A percentile compares a stretch with the other conserved stretches of the same genome.
These are phyloP conservation scores for Prunus padus DNA, from an alignment of 306 rosid genomes.

Conservation along the genomic window DNA sequence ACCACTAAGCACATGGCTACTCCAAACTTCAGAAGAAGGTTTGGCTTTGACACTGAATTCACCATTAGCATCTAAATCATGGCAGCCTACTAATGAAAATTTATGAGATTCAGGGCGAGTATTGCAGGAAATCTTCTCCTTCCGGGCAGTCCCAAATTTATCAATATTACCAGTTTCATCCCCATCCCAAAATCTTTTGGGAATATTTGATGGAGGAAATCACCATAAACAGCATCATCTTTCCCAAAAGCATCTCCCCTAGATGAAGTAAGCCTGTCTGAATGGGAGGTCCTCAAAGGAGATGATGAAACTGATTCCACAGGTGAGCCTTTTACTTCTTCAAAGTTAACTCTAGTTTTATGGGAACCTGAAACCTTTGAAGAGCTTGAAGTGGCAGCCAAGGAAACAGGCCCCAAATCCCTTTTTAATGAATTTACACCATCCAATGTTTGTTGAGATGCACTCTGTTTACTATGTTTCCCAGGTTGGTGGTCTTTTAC, in stretches of 20 bases:
- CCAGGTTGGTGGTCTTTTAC: slow-evolving; percentile 33
- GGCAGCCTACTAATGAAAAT: slow-evolving; percentile 30
- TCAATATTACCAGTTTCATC: slow-evolving; percentile 27
- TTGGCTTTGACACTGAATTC: slow-evolving; percentile 31
- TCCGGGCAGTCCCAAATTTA: slow-evolving; percentile 32
- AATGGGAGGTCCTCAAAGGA: slow-evolving; percentile 51
- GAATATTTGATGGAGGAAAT: slow-evolving; percentile 25
- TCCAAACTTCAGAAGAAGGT: slow-evolving; percentile 37
- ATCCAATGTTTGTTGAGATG: slow-evolving; percentile 35
- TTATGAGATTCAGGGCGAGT: slow-evolving; percentile 34
- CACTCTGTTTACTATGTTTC: slow-evolving; percentile 37
- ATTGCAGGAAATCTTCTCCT: slow-evolving; percentile 21
- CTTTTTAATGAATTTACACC: slow-evolving; percentile 42
- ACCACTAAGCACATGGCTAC: slow-evolving; percentile 30
- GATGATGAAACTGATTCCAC: slow-evolving; percentile 80
- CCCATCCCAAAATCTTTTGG: slow-evolving; percentile 30
- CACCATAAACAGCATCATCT: slow-evolving; percentile 33
- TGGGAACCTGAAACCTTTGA: slow-evolving; percentile 67
- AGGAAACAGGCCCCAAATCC: slow-evolving; percentile 42
- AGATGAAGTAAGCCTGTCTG: slow-evolving; percentile 33
- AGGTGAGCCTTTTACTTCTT: slow-evolving; percentile 59
- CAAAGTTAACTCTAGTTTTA: slow-evolving; percentile 46
- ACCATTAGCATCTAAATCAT: slow-evolving; percentile 36
- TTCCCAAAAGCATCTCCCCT: slow-evolving; percentile 37
- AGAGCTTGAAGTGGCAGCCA: slow-evolving; percentile 70